phyloP scores from a whole-genome alignment of 129 eudicot species.

The Ambrosia artemisiifolia region DNA sequence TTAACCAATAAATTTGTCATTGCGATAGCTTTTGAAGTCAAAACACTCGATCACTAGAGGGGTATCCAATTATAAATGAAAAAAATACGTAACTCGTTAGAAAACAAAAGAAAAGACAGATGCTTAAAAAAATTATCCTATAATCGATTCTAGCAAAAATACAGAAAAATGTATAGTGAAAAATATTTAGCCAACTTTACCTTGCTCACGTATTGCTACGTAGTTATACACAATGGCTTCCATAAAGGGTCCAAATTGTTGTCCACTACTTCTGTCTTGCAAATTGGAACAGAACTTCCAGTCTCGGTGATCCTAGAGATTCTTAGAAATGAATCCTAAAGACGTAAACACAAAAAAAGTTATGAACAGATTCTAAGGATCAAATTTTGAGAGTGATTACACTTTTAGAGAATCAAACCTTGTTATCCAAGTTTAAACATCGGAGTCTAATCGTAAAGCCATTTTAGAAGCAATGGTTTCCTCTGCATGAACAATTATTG shows the following conservation, averaged over 20 bases:
- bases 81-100: neutral
- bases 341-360: neutral
- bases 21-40: slow-evolving; percentile 82
- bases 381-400: slow-evolving; percentile 6
- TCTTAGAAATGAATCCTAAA: slow-evolving; percentile 87
- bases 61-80: slow-evolving; percentile 49
- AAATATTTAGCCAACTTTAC: slow-evolving; percentile 31
- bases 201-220: slow-evolving; percentile 81
- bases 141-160: neutral
- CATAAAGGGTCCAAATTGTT: slow-evolving; percentile 83
- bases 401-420: slow-evolving; percentile 69
- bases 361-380: neutral
- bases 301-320: slow-evolving; percentile 72
- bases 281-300: slow-evolving; percentile 68
- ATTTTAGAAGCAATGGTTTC: too few species aligned
- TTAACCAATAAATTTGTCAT: slow-evolving; percentile 88
- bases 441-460: slow-evolving; percentile 69
- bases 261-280: slow-evolving; percentile 86
- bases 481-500: too few species aligned
- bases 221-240: slow-evolving; percentile 71
- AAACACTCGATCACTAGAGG: slow-evolving; percentile 89
- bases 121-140: neutral
- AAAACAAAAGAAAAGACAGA: neutral
- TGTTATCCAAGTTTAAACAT: slow-evolving; percentile 52
- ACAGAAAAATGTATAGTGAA: neutral